Evolutionary conservation across 495 filamentous ascomycete genomes (phyloP), one percentile per base, ranked within the genome.

Genomic region (Lentithecium fluviatile): DNA sequence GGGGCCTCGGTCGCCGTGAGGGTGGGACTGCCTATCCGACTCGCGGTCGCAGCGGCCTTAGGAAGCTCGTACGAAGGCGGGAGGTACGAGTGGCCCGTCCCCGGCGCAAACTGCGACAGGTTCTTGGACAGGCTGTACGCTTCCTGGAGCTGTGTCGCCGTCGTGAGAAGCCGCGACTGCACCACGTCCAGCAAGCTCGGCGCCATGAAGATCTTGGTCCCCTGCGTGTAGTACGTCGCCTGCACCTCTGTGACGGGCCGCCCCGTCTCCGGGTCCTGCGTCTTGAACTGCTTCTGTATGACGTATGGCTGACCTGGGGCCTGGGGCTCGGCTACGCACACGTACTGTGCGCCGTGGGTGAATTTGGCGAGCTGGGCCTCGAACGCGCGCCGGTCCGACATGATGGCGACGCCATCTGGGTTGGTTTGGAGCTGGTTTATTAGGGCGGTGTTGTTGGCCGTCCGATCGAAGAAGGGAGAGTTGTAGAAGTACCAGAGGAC

Each of bases 401-500:
- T 71, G 32, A 87, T 75, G 20, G 74, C 69, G 13, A 69, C 68
- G 71, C 88, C 82, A 65, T 82, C 80, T 0, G 75, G 69, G 92
- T 91, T 77, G 81, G 85, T 59, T 80, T 80, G 15, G 6, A 26
- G 21, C 36, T 57, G 26, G 89, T 80, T 83, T 58, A 82, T 81
- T 42, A 96, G 71, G 5, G 86, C 81, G 58, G 84, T 85, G 72
- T 97, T 97, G 75, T 96, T 97, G 34, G 90, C 91, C 8, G 85
- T 91, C 23, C 76, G 78, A 69, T 98, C 94, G 73, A 89, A 97
- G 78, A 96, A 98, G 0, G 91, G 90, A 2, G 90, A 96, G 62
- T 87, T 75, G 48, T 85, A 82, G 71, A 98, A 97, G 74, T 98
- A 98, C 74, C 86, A 90, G 48, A 95, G 87, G 26, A 97, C 85